These are phyloP conservation scores for Dioscorea alata DNA, from an alignment of 106 monocot genomes.

Conservation along the genomic window DNA sequence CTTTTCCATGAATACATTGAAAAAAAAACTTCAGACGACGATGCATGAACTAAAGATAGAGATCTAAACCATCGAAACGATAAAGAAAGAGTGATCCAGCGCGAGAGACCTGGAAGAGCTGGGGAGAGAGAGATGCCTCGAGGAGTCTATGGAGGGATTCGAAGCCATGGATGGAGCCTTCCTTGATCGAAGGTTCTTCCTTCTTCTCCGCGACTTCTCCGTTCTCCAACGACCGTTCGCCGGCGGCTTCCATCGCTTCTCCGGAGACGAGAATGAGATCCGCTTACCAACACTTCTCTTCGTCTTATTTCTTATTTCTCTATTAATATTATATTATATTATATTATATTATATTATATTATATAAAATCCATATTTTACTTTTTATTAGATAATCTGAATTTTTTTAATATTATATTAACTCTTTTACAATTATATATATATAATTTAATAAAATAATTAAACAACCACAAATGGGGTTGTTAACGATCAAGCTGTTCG, in stretches of 20 bases:
- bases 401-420: too few species aligned
- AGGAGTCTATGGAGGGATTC: conserved; percentile 87
- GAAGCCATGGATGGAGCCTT: conserved; percentile 78
- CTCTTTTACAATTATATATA: too few species aligned
- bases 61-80: background rate
- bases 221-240: background rate
- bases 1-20: background rate
- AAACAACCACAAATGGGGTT: too few species aligned
- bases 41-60: background rate
- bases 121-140: conserved; percentile 55
- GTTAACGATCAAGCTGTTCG: too few species aligned
- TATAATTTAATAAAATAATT: too few species aligned
- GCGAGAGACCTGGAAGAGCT: conserved; percentile 51
- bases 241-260: background rate
- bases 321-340: too few species aligned
- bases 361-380: too few species aligned
- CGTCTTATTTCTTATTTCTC: too few species aligned
- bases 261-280: too few species aligned
- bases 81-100: background rate
- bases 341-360: too few species aligned
- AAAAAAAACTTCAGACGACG: background rate
- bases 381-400: too few species aligned
- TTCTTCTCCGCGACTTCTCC: background rate
- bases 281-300: too few species aligned
- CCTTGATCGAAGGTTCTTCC: background rate